A percentile compares a stretch with the other conserved stretches of the same genome.
Evolutionary conservation across 2,329 filamentous ascomycete species (phyloP).

Genomic region (Nothophoma quercina): DNA sequence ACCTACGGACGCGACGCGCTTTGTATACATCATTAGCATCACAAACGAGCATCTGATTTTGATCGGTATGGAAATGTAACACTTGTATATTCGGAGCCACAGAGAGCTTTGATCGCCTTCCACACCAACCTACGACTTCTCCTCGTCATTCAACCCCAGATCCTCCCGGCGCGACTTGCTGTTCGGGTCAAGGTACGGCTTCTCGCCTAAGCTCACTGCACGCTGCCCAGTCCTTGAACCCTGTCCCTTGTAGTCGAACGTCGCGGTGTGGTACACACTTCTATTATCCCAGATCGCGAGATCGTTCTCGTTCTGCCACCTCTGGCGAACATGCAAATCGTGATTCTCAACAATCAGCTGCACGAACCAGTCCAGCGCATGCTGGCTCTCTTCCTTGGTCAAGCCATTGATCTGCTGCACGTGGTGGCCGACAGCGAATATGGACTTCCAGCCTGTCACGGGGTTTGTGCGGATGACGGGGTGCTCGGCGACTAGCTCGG

Average conservation of each 20-base stretch:
- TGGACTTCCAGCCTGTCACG: slow-evolving; percentile 50
- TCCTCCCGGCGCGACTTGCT: slow-evolving; percentile 58
- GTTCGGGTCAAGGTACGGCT: slow-evolving; percentile 62
- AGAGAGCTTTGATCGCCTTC: not conserved
- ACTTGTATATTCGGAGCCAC: not conserved
- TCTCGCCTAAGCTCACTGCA: slow-evolving; percentile 65
- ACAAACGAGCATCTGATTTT: not conserved
- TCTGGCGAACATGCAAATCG: slow-evolving; percentile 59
- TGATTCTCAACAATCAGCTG: slow-evolving; percentile 57
- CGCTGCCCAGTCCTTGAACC: slow-evolving; percentile 64
- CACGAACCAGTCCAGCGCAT: slow-evolving; percentile 54
- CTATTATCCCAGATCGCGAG: slow-evolving; percentile 72
- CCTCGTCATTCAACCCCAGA: slow-evolving; percentile 7
- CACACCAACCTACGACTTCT: not conserved
- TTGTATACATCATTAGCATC: not conserved
- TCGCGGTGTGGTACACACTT: slow-evolving; percentile 65
- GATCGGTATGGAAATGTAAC: too few relatives aligned
- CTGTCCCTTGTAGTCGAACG: slow-evolving; percentile 65
- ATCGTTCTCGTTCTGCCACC: slow-evolving; percentile 58
- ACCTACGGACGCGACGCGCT: not conserved
- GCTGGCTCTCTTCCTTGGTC: slow-evolving; percentile 52
- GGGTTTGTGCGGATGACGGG: slow-evolving; percentile 63
- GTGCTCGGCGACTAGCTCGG: slow-evolving; percentile 59
- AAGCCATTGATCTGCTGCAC: slow-evolving; percentile 55
- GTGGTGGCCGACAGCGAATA: slow-evolving; percentile 57